phyloP scores from a whole-genome alignment of 805 yeast genomes.

The Candida xyloterini region DNA sequence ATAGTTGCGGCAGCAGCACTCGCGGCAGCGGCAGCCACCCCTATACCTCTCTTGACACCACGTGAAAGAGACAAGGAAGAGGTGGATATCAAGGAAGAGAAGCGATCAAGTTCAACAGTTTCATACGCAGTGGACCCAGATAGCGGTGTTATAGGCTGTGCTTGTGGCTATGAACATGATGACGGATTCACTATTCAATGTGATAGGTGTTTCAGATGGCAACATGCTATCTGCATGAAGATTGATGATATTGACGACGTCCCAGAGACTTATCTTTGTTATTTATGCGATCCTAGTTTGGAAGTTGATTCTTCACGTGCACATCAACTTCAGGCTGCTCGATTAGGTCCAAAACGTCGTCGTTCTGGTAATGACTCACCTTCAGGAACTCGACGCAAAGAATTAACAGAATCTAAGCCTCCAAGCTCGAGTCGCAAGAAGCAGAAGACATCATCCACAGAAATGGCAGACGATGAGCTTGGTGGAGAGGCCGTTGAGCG shows the following conservation, averaged over 20 bases:
- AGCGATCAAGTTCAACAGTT: neutral
- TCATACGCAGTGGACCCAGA: constrained; percentile 72
- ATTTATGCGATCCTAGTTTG: constrained; percentile 56
- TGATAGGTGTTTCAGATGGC: constrained; percentile 91
- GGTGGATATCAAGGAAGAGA: constrained; percentile 4
- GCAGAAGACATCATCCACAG: constrained; percentile 29
- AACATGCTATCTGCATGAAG: constrained; percentile 88
- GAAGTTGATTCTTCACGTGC: constrained; percentile 41
- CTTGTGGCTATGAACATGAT: constrained; percentile 83
- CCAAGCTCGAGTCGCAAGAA: constrained; percentile 32
- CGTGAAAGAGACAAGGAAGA: constrained; percentile 20
- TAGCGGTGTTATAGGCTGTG: constrained; percentile 83
- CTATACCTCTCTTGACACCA: constrained; percentile 47
- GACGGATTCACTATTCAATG: constrained; percentile 96
- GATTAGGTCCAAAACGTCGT: constrained; percentile 32
- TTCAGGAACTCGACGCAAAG: constrained; percentile 10
- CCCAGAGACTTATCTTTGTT: constrained; percentile 81
- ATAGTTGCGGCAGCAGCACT: constrained; percentile 80
- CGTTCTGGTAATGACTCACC: constrained; percentile 20
- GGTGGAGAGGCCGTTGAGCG: constrained; percentile 42
- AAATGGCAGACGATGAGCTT: constrained; percentile 33
- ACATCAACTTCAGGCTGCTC: constrained; percentile 34
- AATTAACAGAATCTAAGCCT: constrained; percentile 12
- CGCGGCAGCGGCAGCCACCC: constrained; percentile 78
- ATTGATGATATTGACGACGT: constrained; percentile 67